A percentile compares a stretch with the other conserved stretches of the same genome.
These are phyloP conservation scores for Pisolithus orientalis DNA, from an alignment of 768 basidiomycete species.

Conservation along the genomic window DNA sequence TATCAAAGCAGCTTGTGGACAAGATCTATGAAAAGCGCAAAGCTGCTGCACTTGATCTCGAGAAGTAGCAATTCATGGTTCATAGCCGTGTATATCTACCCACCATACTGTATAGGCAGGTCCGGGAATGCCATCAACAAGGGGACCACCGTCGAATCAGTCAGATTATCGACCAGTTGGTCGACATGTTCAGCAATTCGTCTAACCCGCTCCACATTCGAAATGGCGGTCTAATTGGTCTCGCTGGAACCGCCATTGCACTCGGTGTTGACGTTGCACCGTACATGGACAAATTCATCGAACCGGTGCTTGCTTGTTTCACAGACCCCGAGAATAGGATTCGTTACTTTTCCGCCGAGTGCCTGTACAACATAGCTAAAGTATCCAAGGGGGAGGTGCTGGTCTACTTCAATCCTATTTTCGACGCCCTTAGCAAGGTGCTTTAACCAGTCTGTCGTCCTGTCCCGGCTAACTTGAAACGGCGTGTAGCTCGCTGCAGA, in stretches of 20 bases:
- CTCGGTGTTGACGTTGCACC: constrained; percentile 89
- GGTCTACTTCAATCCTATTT: constrained; percentile 97
- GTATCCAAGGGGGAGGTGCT: constrained; percentile 96
- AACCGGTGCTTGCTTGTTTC: constrained; percentile 85
- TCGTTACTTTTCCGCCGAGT: constrained; percentile 96
- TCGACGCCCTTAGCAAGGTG: constrained; percentile 96
- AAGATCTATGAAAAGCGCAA: constrained; percentile 97
- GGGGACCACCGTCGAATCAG: constrained; percentile 76
- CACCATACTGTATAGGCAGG: constrained; percentile 47
- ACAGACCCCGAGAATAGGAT: constrained; percentile 92
- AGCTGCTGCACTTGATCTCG: constrained; percentile 89
- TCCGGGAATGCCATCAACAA: constrained; percentile 80
- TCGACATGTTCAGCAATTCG: constrained; percentile 85
- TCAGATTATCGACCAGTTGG: constrained; percentile 89
- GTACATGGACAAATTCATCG: constrained; percentile 90
- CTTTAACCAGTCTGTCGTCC: constrained; percentile 12
- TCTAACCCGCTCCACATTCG: constrained; percentile 82
- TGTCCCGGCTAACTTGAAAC: constrained; percentile 7
- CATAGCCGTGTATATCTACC: constrained; percentile 1
- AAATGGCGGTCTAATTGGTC: constrained; percentile 92
- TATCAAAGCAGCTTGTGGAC: constrained; percentile 79
- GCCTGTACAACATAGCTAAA: constrained; percentile 96
- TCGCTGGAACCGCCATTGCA: constrained; percentile 96
- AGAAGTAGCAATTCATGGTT: constrained; percentile 56
- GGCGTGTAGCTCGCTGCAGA: constrained; percentile 82